Base-by-base conservation (phyloP, 352 stramenopile genomes). In the Pythium sp. region DNA sequence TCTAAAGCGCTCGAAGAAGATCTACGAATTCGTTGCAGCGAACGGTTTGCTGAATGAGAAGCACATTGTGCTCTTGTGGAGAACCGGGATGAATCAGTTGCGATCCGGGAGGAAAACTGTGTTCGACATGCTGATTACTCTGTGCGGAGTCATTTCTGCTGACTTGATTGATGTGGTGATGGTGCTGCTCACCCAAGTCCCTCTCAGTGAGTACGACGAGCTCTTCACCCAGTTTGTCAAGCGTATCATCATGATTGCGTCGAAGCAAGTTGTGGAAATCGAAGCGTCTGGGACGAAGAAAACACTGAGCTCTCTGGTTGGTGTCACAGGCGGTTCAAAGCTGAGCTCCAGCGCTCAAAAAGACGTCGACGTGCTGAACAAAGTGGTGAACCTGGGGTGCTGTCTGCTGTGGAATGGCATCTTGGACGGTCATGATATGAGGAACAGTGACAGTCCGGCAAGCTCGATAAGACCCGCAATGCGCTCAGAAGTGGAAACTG, bases 401-500 rank as follows among this genome's bases (percentile, higher is more conserved):
- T 93, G 80, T n/a, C 63, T 95, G 20, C 81, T 93, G 56, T 94
- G 87, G 87, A 93, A 90, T 72, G 84, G 75, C 9, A 81, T 90
- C 28, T 69, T 87, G 63, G 66, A 72, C 20, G 66, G 59, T 7
- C 63, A 62, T 59, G 83, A 73, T 71, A 58, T 28, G 68, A 86
- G 64, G 46, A 69, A 12, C 58, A 22, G 36, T 59, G 43, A 58
- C 43, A 51, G 43, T 32, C n/a, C 58, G 51, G 32, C 58, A 54
- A 22, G 32, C 30, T 46, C 62, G 14, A 47, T 89, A 15, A 78
- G 72, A 43, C 59, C 57, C 22, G 72, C 69, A 22, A 78, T 90
- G 71, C 74, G 73, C n/a, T 64, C 67, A 24, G 75, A 86, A 62
- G 75, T 94, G 22, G 83, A 89, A 51, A 70, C 67, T 30, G 81